phyloP scores from a whole-genome alignment of 768 basidiomycete genomes.

The Neoboletus brunneissimus region DNA sequence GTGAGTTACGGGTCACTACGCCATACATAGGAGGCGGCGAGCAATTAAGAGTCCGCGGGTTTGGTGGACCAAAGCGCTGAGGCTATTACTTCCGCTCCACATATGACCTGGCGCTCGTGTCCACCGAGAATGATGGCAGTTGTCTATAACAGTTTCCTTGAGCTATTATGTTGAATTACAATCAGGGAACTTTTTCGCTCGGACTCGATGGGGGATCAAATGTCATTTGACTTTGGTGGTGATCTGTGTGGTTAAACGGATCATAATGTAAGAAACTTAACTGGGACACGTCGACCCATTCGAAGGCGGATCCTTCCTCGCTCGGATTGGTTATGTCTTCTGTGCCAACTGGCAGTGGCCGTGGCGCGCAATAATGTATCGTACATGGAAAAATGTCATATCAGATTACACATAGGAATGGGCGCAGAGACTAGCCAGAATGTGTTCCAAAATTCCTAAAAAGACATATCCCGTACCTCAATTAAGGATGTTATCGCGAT shows the following conservation, averaged over 20 bases:
- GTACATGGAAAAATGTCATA: constrained; percentile 12
- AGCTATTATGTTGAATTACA: background rate
- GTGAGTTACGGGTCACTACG: background rate
- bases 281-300: background rate
- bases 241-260: background rate
- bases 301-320: background rate
- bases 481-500: constrained; percentile 29
- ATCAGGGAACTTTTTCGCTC: background rate
- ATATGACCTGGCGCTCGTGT: background rate
- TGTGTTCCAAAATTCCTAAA: constrained; percentile 1
- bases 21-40: constrained; percentile 14
- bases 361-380: constrained; percentile 1
- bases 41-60: constrained; percentile 19
- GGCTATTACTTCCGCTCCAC: constrained; percentile 2
- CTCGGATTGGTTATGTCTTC: constrained; percentile 2
- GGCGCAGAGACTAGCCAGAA: constrained; percentile 12
- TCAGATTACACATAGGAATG: background rate
- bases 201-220: background rate
- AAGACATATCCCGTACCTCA: constrained; percentile 21
- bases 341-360: background rate
- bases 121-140: background rate
- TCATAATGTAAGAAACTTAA: background rate
- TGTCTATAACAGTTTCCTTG: background rate
- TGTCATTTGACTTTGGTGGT: constrained; percentile 10
- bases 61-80: constrained; percentile 4